phyloP scores from a whole-genome alignment of 208 protist genomes.

The Trypanosoma melophagium region DNA sequence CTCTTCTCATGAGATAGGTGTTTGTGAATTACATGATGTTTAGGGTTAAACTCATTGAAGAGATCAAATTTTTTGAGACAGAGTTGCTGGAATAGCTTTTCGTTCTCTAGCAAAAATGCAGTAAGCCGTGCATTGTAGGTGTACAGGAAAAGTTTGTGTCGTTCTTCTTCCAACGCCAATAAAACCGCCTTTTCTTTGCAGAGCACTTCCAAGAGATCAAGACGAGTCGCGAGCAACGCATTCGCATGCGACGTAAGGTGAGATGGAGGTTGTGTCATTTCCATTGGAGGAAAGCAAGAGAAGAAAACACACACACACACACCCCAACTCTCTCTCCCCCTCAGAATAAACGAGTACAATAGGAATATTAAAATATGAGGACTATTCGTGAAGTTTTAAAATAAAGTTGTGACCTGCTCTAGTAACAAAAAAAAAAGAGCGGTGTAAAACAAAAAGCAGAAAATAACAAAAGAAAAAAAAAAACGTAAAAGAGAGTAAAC shows the following conservation, averaged over 20 bases:
- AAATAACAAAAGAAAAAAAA: constrained; percentile 1
- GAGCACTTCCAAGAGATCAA: constrained; percentile 1
- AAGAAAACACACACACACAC: not conserved
- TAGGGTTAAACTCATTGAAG: not conserved
- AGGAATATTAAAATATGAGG: not conserved
- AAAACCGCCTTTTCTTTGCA: constrained; percentile 12
- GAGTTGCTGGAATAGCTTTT: not conserved
- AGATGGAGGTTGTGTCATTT: not conserved
- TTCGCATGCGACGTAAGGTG: not conserved
- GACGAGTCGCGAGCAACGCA: not conserved
- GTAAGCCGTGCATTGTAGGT: not conserved
- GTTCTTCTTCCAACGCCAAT: constrained; percentile 14
- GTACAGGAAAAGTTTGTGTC: not conserved
- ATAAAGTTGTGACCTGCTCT: not conserved
- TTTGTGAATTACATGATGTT: not conserved
- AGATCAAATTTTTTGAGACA: constrained; percentile 3
- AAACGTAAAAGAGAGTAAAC: not conserved
- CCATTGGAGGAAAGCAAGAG: not conserved
- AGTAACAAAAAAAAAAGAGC: constrained; percentile 6
- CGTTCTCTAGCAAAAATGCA: not conserved
- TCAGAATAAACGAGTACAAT: too few species aligned
- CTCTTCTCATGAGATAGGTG: not conserved
- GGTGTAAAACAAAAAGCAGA: not conserved
- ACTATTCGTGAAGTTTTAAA: not conserved
- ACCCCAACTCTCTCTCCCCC: too few species aligned